Percentiles rank a stretch among this genome's conserved stretches.
Evolutionary conservation across 2,329 filamentous ascomycete genomes (phyloP).

Genomic region (Basipetospora sp.): DNA sequence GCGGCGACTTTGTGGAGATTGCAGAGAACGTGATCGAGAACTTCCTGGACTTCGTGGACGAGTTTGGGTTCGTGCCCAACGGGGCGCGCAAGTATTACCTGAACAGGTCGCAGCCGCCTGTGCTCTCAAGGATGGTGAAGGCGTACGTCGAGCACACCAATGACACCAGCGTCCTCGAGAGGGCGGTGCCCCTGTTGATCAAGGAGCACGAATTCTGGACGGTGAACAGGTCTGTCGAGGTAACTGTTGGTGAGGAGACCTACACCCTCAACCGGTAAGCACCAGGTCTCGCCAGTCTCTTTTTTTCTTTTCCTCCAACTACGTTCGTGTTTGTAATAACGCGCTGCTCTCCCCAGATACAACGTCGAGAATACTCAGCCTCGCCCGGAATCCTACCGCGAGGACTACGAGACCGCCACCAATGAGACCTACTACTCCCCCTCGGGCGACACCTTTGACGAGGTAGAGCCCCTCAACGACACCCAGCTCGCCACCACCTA

Average conservation of each 20-base stretch:
- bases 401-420: conserved; percentile 51
- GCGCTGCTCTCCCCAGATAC: conserved; percentile 24
- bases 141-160: conserved; percentile 50
- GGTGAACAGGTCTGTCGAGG: conserved; percentile 41
- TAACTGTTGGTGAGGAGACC: conserved; percentile 30
- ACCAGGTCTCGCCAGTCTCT: no score
- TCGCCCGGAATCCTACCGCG: conserved; percentile 50
- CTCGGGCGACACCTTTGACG: conserved; percentile 44
- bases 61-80: conserved; percentile 53
- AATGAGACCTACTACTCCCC: conserved; percentile 47
- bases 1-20: conserved; percentile 47
- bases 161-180: conserved; percentile 41
- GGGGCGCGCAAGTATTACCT: conserved; percentile 54
- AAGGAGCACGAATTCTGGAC: conserved; percentile 51
- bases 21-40: conserved; percentile 55
- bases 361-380: conserved; percentile 50
- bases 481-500: conserved; percentile 39
- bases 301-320: background rate
- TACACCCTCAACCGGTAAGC: conserved; percentile 42
- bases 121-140: conserved; percentile 52
- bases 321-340: background rate
- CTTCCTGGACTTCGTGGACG: conserved; percentile 51
- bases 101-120: conserved; percentile 52
- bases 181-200: conserved; percentile 47
- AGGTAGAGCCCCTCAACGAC: conserved; percentile 33